Base-by-base conservation (phyloP, 495 filamentous ascomycete species). In the Aspergillus nidulans region DNA sequence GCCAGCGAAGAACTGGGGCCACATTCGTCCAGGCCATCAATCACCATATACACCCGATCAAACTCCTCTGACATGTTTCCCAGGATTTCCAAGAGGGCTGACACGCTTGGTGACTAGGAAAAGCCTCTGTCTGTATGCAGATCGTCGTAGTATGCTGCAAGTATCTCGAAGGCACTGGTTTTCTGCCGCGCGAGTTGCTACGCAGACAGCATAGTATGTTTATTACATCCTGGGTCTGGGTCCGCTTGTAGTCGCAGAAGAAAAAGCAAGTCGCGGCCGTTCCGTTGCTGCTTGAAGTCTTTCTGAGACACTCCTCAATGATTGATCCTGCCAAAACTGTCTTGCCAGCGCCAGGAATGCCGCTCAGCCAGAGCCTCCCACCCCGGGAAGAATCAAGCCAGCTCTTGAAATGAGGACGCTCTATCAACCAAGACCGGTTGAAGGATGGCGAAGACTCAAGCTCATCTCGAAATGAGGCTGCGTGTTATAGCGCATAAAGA, bases 21-120 rank as follows among this genome's bases (percentile, higher is more conserved):
- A 39, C 48, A 50, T 16, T 39, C 48, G 25, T 50, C 48, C 7
- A 50, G 18, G 6, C 48, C 48, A 23, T 50, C 48, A 16, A 50
- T 20, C 0, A 50, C 48, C 6, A 50, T 4, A 6, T 40, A 38
- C 1, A 38, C 30, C 32, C n/a, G 32, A 24, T 50, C 34, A 24
- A 38, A 40, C 4, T n/a, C 1, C 5, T 21, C 7, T 6, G 34
- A 34, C 26, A 49, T 23, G 0, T 34, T 19, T 3, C 1, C 10
- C 18, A 49, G 16, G 1, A 38, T 8, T 2, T 21, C 2, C 8
- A 20, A 6, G 6, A 49, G 47, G 8, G 15, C 3, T 10, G 19
- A 1, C 2, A 8, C 12, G 12, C 9, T 12, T 9, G 47, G 28
- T 1, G 28, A 15, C 10, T 23, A 21, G 6, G 47, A 30, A 28